Evolutionary conservation across 495 filamentous ascomycete species (phyloP), one percentile per base, ranked within the genome.

Genomic region (Stereocaulon alpinum): DNA sequence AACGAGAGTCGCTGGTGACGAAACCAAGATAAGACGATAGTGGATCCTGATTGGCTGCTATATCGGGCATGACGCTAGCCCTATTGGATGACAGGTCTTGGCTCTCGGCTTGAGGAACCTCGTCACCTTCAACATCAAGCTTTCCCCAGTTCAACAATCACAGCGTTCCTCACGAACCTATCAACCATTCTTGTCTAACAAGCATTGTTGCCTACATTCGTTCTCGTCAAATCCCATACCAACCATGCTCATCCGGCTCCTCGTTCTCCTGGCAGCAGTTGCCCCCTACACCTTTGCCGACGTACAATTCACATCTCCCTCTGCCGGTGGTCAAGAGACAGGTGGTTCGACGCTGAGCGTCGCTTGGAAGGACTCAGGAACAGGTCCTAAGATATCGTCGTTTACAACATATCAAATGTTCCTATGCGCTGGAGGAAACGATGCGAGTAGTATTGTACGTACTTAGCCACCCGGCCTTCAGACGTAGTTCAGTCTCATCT

Each of bases 341-440:
- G 76, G 71, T 40, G 79, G 78, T 20, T 70, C 71, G 68, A 69
- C 76, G 14, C 73, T 88, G 49, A 75, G 70, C 14, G 71, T 84
- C 15, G 65, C 72, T 62, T 88, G 83, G 84, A 72, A 75, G 63
- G 81, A 86, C 32, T 78, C 76, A n/a, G 77, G 77, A 17, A 62
- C 61, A 29, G 62, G 69, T 30, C 82, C 81, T 10, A 62, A 66
- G 7, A 66, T 86, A 30, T 65, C 74, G 2, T 72, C 80, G 47
- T 73, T 87, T 44, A 67, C 70, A 22, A 74, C 72, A 17, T 90
- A 83, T 69, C 72, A 79, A 44, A 70, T 89, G 27, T 82, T 79
- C 61, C 75, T 88, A 3, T 86, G 79, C 63, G 79, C 83, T 40
- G 83, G 84, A 32, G 83, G 84, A 32, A 85, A 87, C 65, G 67